Conservation (phyloP, 306 rosid genomes). For the Trifolium fragiferum region DNA sequence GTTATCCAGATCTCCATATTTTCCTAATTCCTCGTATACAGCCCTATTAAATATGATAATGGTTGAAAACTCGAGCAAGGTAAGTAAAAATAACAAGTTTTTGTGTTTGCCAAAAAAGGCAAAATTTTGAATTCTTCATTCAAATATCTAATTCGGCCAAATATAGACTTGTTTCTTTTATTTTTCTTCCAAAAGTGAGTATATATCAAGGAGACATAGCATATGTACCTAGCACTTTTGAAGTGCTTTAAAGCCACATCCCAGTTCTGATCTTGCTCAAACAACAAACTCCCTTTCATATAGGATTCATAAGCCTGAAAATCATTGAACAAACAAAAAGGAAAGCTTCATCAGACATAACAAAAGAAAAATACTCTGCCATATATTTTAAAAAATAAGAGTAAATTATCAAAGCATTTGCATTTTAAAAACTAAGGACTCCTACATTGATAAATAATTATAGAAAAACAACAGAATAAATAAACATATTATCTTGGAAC, state of each 20-base stretch:
- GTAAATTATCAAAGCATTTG: conserved; percentile 30
- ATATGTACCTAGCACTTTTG: conserved; percentile 92
- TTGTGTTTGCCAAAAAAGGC: conserved; percentile 13
- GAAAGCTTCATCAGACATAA: neutral
- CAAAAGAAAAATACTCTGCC: neutral
- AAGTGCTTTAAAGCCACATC: conserved; percentile 85
- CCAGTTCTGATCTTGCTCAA: conserved; percentile 97
- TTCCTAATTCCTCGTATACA: conserved; percentile 93
- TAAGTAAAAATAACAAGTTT: conserved; percentile 17
- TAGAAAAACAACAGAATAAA: conserved; percentile 28
- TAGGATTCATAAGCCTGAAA: conserved; percentile 93
- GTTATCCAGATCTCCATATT: conserved; percentile 95
- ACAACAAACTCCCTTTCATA: conserved; percentile 93
- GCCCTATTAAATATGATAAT: conserved; percentile 60
- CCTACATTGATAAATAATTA: conserved; percentile 13
- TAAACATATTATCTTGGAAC: conserved; percentile 29
- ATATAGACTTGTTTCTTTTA: conserved; percentile 24
- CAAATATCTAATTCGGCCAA: conserved; percentile 28
- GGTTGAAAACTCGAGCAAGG: conserved; percentile 23
- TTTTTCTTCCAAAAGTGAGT: neutral
- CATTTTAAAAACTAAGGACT: conserved; percentile 12
- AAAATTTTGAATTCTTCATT: conserved; percentile 22
- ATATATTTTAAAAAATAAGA: neutral
- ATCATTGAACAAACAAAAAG: conserved; percentile 34
- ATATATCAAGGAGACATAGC: conserved; percentile 30